Percentiles rank a stretch among this genome's conserved stretches.
Evolutionary conservation across 306 rosid species (phyloP).

Genomic region (Prunus salicina): DNA sequence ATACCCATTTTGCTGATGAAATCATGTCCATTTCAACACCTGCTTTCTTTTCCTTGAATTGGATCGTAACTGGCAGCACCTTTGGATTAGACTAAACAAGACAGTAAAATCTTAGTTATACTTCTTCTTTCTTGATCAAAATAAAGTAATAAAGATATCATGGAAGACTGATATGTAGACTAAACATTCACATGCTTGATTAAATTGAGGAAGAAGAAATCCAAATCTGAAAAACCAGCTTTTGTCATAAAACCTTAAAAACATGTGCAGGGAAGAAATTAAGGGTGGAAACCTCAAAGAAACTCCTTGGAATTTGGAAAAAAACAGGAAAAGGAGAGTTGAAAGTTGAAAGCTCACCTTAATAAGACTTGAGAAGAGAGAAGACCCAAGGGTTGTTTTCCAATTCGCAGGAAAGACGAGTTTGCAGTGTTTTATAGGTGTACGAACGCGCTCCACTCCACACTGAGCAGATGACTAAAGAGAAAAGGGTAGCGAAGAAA

Average conservation of each 20-base stretch:
- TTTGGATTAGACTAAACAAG: neutral
- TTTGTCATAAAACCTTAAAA: neutral
- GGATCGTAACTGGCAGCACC: neutral
- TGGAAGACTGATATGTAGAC: neutral
- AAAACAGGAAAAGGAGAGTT: neutral
- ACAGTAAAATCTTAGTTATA: neutral
- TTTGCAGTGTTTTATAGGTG: conserved; percentile 11
- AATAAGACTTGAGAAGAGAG: neutral
- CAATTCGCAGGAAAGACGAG: neutral
- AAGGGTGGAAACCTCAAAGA: neutral
- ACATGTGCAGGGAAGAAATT: neutral
- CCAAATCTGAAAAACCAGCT: neutral
- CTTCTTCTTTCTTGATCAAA: too few relatives aligned
- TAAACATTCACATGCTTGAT: neutral
- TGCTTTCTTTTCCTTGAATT: neutral
- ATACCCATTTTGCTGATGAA: conserved; percentile 35
- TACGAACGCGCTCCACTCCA: conserved; percentile 25
- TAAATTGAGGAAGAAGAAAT: neutral
- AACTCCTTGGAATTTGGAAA: neutral
- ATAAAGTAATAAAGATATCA: neutral
- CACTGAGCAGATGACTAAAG: neutral
- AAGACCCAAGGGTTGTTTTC: neutral
- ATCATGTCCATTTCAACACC: conserved; percentile 24
- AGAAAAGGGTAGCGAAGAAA: neutral
- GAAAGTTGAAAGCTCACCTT: conserved; percentile 13